Evolutionary conservation across 768 basidiomycete species (phyloP), one percentile per base, ranked within the genome.

Genomic region (Amanita rubescens): DNA sequence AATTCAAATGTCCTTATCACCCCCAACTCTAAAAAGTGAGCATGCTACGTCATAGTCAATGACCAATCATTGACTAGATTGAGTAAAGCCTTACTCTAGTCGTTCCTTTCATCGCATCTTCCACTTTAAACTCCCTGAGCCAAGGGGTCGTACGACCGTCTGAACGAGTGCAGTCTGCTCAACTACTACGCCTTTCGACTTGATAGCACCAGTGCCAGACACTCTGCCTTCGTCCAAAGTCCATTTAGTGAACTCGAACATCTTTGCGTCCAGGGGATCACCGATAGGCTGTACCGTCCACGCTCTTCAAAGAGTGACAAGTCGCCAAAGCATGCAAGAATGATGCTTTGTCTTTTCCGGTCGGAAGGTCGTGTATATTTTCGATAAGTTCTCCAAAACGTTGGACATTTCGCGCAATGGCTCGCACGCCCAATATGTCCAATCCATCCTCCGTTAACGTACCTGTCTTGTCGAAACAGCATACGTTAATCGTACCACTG

Each of bases 391-490:
- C 95, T 17, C 94, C 92, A 68, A 98, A 98, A 38, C 82, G 78
- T 51, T 84, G 80, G 7, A 73, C 78, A 44, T 75, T 77, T 41
- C 90, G 82, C 55, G 95, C 94, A 39, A 90, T 79, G 5, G 82
- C 82, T 42, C 95, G 86, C 15, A 96, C 87, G 14, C 96, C 96
- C 43, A 99, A 84, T 42, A 99, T 93, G 65, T 99, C 96, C 46
- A 99, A 76, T 0, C 95, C 96, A 58, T 99, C 96, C 68, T 99
- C 96, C 1, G 96, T 99, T 20, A 99, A 76, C 8, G 96, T 99
- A 7, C 96, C 96, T 1, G 96, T 99, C 71, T 99, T 99, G 75
- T 99, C 96, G 62, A 99, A 99, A 64, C 94, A 97, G 61, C 93
- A 93, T 9, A 98, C 87, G 59, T 98, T 97, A 70, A 98, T 76